Evolutionary conservation across 164 flowering plant species (phyloP), one percentile per base, ranked within the genome.

Genomic region (Chloranthus sessilifolius): DNA sequence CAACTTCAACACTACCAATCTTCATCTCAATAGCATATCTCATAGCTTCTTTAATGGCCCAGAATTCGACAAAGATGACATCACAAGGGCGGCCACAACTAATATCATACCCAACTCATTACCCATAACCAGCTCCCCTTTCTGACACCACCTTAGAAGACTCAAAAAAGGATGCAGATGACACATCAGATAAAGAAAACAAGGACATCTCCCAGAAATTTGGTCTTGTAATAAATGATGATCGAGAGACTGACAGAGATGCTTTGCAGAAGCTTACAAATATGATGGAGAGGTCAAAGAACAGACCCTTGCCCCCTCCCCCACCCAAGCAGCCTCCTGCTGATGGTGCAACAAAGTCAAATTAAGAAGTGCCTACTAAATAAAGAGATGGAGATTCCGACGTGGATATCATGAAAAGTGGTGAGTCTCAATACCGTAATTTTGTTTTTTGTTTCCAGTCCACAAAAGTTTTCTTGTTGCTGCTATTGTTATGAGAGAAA

Each of bases 211-310:
- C 81, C 27, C 60, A 54, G 61, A 69, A 44, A 42, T 94, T 85
- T 82, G 97, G 95, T 10, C 71, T 83, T 61, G 96, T 94, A 44
- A 85, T 88, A 49, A 84, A 81, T 64, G 96, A 85, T 54, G 99
- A 94, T 64, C 83, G 70, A 35, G 83, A 75, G 56, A 84, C 83
- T 56, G 99, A 94, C 52, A 67, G 53, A 50, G 97, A 80, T 54
- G 88, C 85, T 55, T 35, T 66, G 59, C 85, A 79, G 51, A 94
- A 90, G 74, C 64, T 94, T 54, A 58, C 62, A 10, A 67, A 45
- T 37, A 78, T 79, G 82, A 59, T 94, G 41, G 99, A 94, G 68
- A 77, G 99, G 67, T 23, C 82, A 54, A 89, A 83, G 75, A 73
- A 68, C 48, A 82, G 61, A 38, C 96, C 97, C 26, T 65, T 75